Conservation (phyloP, 345 rosid genomes). For the Turritis glabra region DNA sequence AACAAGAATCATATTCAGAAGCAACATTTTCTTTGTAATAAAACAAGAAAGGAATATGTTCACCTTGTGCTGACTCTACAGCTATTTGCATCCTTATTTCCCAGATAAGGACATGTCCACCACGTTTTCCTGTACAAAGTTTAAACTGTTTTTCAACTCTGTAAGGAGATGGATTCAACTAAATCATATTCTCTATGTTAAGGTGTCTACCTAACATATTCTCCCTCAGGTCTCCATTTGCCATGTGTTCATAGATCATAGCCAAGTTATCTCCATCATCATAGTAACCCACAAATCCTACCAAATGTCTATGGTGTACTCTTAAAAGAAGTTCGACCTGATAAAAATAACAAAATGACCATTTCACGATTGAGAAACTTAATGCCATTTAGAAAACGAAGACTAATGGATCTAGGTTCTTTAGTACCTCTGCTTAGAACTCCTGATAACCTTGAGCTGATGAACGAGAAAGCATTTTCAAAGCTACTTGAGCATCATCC, state of each 20-base stretch:
- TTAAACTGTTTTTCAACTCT: neutral
- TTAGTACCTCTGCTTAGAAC: constrained; percentile 41
- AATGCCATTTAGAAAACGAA: too few species aligned
- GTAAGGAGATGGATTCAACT: too few species aligned
- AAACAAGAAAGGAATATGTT: neutral
- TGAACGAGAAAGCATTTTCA: constrained; percentile 41
- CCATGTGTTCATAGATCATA: constrained; percentile 55
- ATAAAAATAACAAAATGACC: neutral
- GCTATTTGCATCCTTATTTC: constrained; percentile 50
- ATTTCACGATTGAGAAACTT: neutral
- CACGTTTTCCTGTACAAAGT: constrained; percentile 27
- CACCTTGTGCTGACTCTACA: constrained; percentile 59
- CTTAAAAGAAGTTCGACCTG: constrained; percentile 51
- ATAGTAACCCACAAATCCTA: constrained; percentile 51
- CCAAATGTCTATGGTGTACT: constrained; percentile 57
- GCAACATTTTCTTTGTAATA: neutral
- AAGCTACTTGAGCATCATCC: constrained; percentile 31
- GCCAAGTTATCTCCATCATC: constrained; percentile 47
- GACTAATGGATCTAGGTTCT: neutral
- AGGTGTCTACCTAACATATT: constrained; percentile 42
- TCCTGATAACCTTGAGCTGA: constrained; percentile 43
- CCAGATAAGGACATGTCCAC: constrained; percentile 41
- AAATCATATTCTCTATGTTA: neutral
- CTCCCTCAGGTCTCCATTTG: constrained; percentile 44
- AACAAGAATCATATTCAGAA: neutral